Evolutionary conservation across 163 green algal genomes (phyloP).

Genomic region (Chlorella variabilis): DNA sequence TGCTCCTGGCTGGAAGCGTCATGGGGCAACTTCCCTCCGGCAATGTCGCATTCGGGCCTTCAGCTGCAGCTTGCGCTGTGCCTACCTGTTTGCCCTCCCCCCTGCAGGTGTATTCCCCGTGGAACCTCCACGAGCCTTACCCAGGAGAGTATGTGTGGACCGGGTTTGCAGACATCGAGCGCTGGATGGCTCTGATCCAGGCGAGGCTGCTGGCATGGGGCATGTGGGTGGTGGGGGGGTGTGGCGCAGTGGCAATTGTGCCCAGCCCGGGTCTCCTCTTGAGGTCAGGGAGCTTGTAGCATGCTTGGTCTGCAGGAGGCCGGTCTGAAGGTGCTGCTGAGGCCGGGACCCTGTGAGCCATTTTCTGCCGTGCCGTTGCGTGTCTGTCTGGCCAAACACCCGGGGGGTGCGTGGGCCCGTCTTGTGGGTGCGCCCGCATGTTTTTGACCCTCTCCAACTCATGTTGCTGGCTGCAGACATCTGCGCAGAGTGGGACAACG

Average conservation of each 20-base stretch:
- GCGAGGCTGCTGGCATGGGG: neutral
- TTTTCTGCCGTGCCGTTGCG: no score
- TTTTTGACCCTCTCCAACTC: neutral
- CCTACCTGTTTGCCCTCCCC: neutral
- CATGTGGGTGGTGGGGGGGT: no score
- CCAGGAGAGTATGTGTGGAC: conserved; percentile 55
- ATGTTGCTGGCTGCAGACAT: conserved; percentile 53
- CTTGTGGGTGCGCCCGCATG: neutral
- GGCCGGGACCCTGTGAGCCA: conserved; percentile 65
- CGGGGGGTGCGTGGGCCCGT: no score
- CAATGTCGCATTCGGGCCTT: no score
- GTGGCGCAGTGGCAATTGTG: no score
- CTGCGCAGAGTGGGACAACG: conserved; percentile 80
- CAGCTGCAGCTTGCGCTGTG: no score
- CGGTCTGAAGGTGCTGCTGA: conserved; percentile 60
- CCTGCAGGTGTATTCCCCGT: conserved; percentile 45
- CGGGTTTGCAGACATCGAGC: conserved; percentile 54
- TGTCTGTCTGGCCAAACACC: no score
- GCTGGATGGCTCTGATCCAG: conserved; percentile 60
- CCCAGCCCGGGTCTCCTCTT: neutral
- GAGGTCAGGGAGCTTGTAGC: no score
- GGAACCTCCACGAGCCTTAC: conserved; percentile 71
- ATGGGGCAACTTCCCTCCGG: no score
- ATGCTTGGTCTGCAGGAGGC: conserved; percentile 31
- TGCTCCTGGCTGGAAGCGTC: no score